Conservation (phyloP, 2,329 filamentous ascomycete genomes). For the Cadophora luteo-olivacea region DNA sequence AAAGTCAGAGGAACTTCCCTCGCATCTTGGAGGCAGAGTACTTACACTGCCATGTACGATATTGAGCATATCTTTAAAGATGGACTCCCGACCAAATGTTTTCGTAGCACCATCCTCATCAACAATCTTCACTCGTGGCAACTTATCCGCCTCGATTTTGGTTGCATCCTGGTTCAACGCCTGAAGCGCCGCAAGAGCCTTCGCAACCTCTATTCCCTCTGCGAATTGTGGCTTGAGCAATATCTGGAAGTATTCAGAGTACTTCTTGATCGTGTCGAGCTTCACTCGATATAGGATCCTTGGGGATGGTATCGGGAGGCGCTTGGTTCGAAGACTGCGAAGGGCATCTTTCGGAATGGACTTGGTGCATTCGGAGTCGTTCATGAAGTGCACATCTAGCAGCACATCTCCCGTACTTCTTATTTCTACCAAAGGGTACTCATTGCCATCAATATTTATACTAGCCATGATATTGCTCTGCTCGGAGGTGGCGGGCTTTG, state of each 20-base stretch:
- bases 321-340: constrained; percentile 43
- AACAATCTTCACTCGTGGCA: constrained; percentile 69
- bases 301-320: constrained; percentile 37
- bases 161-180: constrained; percentile 53
- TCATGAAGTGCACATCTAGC: constrained; percentile 70
- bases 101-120: constrained; percentile 73
- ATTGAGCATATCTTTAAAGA: constrained; percentile 71
- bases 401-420: constrained; percentile 67
- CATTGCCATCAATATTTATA: constrained; percentile 35
- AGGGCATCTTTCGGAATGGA: constrained; percentile 55
- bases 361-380: constrained; percentile 57
- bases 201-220: constrained; percentile 64
- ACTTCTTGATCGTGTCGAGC: constrained; percentile 59
- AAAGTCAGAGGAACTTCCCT: constrained; percentile 17
- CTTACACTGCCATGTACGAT: constrained; percentile 65
- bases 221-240: constrained; percentile 70
- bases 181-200: constrained; percentile 57
- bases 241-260: constrained; percentile 74
- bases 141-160: constrained; percentile 54
- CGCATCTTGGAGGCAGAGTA: neutral
- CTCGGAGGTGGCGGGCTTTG: constrained; percentile 18
- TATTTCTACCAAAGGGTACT: constrained; percentile 54
- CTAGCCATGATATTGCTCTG: constrained; percentile 22
- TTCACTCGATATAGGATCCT: constrained; percentile 62
- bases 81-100: constrained; percentile 62